Evolutionary conservation across 306 rosid species (phyloP).

Genomic region (Lotus japonicus): DNA sequence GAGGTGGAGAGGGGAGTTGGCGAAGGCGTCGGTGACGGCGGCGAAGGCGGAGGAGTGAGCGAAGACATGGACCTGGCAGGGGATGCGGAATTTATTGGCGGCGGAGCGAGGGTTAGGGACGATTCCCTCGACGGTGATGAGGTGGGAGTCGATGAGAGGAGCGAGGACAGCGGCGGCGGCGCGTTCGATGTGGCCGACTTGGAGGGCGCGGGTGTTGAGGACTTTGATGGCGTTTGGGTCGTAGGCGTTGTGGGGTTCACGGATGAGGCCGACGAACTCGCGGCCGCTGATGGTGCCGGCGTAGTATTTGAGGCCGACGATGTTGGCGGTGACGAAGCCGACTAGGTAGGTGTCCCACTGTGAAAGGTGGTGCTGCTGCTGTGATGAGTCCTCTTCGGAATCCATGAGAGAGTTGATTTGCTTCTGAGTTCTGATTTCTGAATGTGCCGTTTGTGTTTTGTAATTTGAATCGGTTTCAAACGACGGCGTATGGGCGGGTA

Average conservation of each 20-base stretch:
- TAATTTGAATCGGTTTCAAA: too few relatives aligned
- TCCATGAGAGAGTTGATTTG: too few relatives aligned
- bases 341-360: slow-evolving; percentile 33
- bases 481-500: too few relatives aligned
- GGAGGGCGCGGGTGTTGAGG: slow-evolving; percentile 37
- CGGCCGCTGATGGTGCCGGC: slow-evolving; percentile 54
- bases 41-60: not conserved
- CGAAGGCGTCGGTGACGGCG: not conserved
- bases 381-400: not conserved
- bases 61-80: slow-evolving; percentile 65
- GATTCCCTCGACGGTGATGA: slow-evolving; percentile 47
- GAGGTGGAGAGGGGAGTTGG: not conserved
- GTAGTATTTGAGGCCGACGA: slow-evolving; percentile 55
- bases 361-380: not conserved
- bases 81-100: slow-evolving; percentile 27
- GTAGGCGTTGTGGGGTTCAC: slow-evolving; percentile 59
- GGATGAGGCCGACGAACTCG: slow-evolving; percentile 57
- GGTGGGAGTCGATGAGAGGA: slow-evolving; percentile 46
- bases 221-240: slow-evolving; percentile 69
- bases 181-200: slow-evolving; percentile 63
- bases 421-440: too few relatives aligned
- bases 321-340: slow-evolving; percentile 57
- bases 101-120: slow-evolving; percentile 38
- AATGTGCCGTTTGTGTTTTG: too few relatives aligned
- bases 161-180: slow-evolving; percentile 43